Base-by-base conservation (phyloP, 495 filamentous ascomycete genomes). In the Mycothermus thermophilus region DNA sequence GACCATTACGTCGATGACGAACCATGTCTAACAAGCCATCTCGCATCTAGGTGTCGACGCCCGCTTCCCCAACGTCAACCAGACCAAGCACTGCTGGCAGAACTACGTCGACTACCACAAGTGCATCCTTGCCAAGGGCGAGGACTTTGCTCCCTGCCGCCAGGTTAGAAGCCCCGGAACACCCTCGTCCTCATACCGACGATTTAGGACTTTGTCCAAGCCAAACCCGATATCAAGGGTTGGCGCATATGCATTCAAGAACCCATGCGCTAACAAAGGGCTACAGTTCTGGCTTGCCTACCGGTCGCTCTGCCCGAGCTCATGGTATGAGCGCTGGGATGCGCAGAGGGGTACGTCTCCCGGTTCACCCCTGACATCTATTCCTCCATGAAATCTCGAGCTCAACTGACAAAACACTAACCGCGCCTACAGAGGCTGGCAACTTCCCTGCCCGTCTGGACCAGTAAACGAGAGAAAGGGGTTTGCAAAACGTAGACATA, bases 31-130 rank as follows among this genome's bases (percentile, higher is more conserved):
- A n/a, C n/a, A n/a, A n/a, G n/a, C n/a, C n/a, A n/a, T n/a, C n/a
- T n/a, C n/a, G n/a, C n/a, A n/a, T 33, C 37, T 60, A 93, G 90
- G 90, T 69, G 93, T 92, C 67, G 92, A 96, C 60, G 92, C 92
- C 59, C 88, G 92, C 59, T 99, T 96, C 71, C 92, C 92, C 46
- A 92, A 99, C 72, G 67, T 74, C 70, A 99, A 99, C 71, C 92
- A 99, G 66, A 76, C 73, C 47, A 77, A 77, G 71, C 73, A 76
- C 60, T 95, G 84, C 81, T 93, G 87, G 87, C 87, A 93, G 55
- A 90, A 97, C 72, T 99, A 99, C 66, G 92, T 99, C 71, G 92
- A 99, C 66, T 96, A 99, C 74, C 78, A 99, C 77, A 99, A 96
- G 74, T 99, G 92, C 68, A 80, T 93, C 60, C 66, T 80, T 57